Base-by-base conservation (phyloP, 1,284 basidiomycete genomes). In the Cutaneotrichosporon sp. region DNA sequence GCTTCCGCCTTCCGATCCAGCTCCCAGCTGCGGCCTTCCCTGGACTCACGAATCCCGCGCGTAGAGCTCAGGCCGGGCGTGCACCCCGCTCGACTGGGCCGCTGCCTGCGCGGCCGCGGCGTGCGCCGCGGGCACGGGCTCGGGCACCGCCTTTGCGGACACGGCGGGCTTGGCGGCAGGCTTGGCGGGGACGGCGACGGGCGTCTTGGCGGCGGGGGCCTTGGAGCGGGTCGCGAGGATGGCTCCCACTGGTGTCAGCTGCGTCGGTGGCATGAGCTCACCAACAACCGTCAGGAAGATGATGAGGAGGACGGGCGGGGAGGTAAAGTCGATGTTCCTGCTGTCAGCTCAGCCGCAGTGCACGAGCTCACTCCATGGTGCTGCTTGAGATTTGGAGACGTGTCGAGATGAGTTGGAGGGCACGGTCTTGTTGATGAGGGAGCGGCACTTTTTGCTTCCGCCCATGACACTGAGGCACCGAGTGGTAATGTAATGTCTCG, bases 251-350 rank as follows among this genome's bases (percentile, higher is more conserved):
- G 56, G 10, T 31, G 27, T 51, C 24, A 58, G 47, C 18, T 47
- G n/a, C 13, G 10, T 2, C n/a, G 29, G 49, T 5, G 36, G 22
- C 18, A 31, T n/a, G 24, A 14, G 50, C 75, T 65, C 59, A 77
- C 76, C 72, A 29, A 73, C 72, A 13, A 69, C 68, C 42, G 64
- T 72, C 45, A 74, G 60, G 63, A 77, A 73, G 56, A 73, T 58
- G 38, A 67, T 56, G 27, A 78, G 66, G 18, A 72, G 58, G 24
- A 74, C 33, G 6, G 62, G 53, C 14, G 76, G 69, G 5, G 71
- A 72, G 52, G 72, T 62, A 50, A 73, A 69, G 29, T 72, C 71
- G 64, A 67, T 73, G 18, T 43, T 14, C n/a, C 59, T 58, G 49
- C 8, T 10, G 49, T 58, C 49, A 58, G 47, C 27, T 10, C 14